Evolutionary conservation across 2,329 filamentous ascomycete genomes (phyloP), one percentile per base, ranked within the genome.

Genomic region (Periglandula ipomoeae): DNA sequence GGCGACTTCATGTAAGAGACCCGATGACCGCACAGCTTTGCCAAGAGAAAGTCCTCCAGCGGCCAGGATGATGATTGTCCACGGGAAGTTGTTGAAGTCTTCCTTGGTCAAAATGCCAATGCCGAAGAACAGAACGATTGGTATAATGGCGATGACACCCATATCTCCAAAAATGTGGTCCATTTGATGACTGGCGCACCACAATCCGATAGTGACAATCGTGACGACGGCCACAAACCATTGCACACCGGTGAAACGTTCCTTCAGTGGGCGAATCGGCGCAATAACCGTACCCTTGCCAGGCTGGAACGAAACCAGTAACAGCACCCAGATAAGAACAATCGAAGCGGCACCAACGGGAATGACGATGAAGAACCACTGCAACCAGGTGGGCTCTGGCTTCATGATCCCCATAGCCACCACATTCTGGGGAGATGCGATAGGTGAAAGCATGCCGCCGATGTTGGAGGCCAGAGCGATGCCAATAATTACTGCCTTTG

Each of bases 41-140:
- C 93, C 93, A 0, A 98, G 81, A 1, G 89, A 89, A 30, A 98
- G 72, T 7, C 93, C 93, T 42, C 93, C 93, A 0, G 93, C 91
- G 0, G 93, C 93, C 19, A 98, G 83, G 60, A 98, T 97, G 68
- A 98, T 96, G 67, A 98, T 98, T 19, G 94, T 98, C 93, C 93
- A 98, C 35, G 96, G 85, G 67, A 98, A 98, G 67, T 98, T 98
- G 74, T 98, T 98, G 65, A 98, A 98, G 69, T 98, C 93, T 68
- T 97, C 93, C 69, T 97, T 98, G 44, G 90, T 97, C 27, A 98
- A 75, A 56, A 97, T 91, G 10, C 93, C 93, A 2, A 89, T 90
- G 48, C 93, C 93, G 59, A 98, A 98, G 76, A 98, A 98, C 38
- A 96, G 75, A 3, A 95, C 86, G 46, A 98, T 85, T 5, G 93